phyloP scores from a whole-genome alignment of 2,329 filamentous ascomycete genomes.

The Dothistroma pini region DNA sequence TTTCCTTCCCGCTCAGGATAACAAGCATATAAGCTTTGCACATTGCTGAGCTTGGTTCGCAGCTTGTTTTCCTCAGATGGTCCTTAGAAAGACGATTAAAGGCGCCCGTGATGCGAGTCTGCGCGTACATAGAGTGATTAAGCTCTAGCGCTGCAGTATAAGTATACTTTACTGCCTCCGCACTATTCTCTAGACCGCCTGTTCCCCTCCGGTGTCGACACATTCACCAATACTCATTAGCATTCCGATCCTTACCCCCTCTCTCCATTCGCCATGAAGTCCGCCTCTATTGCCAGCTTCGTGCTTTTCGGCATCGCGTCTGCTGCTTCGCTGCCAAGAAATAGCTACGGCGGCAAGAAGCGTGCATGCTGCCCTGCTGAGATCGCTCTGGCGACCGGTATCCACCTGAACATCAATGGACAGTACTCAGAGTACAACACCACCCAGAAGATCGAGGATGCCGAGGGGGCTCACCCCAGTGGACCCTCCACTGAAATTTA shows the following conservation, averaged over 20 bases:
- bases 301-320: constrained; percentile 7
- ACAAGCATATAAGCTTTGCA: not conserved
- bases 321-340: constrained; percentile 5
- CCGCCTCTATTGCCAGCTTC: constrained; percentile 1
- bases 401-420: constrained; percentile 27
- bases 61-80: not conserved
- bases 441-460: constrained; percentile 15
- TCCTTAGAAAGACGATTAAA: not conserved
- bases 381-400: constrained; percentile 24
- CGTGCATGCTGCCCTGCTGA: constrained; percentile 15
- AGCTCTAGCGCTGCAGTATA: not conserved
- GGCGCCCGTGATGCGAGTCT: not conserved
- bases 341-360: not conserved
- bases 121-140: not conserved
- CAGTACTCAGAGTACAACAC: constrained; percentile 25
- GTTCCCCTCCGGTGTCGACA: not conserved
- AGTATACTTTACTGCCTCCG: not conserved
- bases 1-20: not conserved
- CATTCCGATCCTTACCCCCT: not conserved
- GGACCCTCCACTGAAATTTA: constrained; percentile 13
- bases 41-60: not conserved
- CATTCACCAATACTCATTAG: not conserved
- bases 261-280: constrained; percentile 14
- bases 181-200: not conserved
- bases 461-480: constrained; percentile 12